Conservation (phyloP, 75 land plant species). For the Selaginella moellendorffii region DNA sequence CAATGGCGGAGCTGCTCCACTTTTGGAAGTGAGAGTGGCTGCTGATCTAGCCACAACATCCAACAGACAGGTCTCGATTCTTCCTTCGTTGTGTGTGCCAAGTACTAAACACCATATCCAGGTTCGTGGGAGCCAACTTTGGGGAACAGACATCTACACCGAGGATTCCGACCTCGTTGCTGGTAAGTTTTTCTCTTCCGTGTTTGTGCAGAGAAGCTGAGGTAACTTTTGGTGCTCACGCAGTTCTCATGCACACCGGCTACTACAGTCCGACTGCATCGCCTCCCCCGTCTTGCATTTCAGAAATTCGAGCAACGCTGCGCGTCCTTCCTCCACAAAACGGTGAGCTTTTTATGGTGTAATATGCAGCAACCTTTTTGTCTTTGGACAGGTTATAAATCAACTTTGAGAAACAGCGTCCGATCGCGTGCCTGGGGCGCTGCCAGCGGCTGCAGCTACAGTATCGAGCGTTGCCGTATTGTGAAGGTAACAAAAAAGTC, state of each 20-base stretch:
- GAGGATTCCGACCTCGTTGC: slow-evolving; percentile 98
- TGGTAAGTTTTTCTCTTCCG: no score
- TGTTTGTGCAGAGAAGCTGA: no score
- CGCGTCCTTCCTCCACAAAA: slow-evolving; percentile 84
- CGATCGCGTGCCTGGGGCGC: slow-evolving; percentile 99
- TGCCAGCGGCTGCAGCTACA: slow-evolving; percentile 83
- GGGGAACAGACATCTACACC: slow-evolving; percentile 99
- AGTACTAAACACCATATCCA: slow-evolving; percentile 14
- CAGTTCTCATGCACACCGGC: slow-evolving; percentile 96
- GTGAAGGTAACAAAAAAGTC: slow-evolving; percentile 91
- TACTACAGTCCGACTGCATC: slow-evolving; percentile 69
- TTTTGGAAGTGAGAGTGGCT: slow-evolving; percentile 78
- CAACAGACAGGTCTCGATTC: slow-evolving; percentile 95
- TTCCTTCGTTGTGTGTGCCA: not conserved
- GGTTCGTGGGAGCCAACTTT: slow-evolving; percentile 87
- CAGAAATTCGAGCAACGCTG: slow-evolving; percentile 72
- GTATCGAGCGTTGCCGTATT: slow-evolving; percentile 70
- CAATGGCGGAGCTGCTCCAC: no score
- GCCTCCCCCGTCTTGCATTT: slow-evolving; percentile 67
- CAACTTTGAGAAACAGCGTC: slow-evolving; percentile 78
- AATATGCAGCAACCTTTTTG: no score
- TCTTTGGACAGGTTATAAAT: slow-evolving; percentile 48
- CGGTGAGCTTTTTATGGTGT: slow-evolving; percentile 43
- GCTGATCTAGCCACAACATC: slow-evolving; percentile 86
- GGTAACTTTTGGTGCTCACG: slow-evolving; percentile 1